phyloP scores from a whole-genome alignment of 2,329 filamentous ascomycete species.

The Diaporthe citrichinensis region DNA sequence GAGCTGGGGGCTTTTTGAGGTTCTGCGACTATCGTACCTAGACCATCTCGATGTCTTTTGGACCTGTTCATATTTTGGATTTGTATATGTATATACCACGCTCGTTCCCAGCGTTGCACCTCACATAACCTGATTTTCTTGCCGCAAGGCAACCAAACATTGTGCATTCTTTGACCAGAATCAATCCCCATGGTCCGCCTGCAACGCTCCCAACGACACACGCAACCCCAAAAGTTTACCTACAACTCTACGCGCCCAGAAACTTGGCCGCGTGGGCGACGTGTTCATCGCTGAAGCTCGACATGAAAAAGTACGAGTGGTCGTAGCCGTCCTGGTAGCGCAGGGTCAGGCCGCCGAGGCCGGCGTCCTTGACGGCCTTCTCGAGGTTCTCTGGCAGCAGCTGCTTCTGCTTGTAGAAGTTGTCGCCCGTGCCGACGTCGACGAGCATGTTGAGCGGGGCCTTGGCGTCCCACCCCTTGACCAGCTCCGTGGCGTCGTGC shows the following conservation, averaged over 20 bases:
- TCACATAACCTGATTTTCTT: slow-evolving; percentile 3
- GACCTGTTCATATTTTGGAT: slow-evolving; percentile 17
- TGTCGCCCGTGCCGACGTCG: slow-evolving; percentile 94
- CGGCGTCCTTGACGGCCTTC: slow-evolving; percentile 81
- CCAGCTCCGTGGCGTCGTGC: slow-evolving; percentile 92
- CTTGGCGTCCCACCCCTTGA: slow-evolving; percentile 78
- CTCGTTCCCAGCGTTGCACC: slow-evolving; percentile 31
- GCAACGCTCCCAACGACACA: background rate
- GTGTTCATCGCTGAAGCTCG: slow-evolving; percentile 90
- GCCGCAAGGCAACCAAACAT: background rate
- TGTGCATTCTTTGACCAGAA: background rate
- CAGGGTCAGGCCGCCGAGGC: slow-evolving; percentile 79
- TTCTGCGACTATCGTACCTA: slow-evolving; percentile 8
- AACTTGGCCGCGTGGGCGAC: slow-evolving; percentile 93
- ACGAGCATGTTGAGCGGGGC: slow-evolving; percentile 82
- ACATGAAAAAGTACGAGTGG: slow-evolving; percentile 98
- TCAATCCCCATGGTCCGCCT: background rate
- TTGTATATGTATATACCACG: slow-evolving; percentile 36
- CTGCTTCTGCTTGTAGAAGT: slow-evolving; percentile 96
- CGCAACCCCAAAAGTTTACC: background rate
- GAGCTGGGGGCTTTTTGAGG: background rate
- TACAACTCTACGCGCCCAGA: slow-evolving; percentile 59
- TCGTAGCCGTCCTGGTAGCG: slow-evolving; percentile 95
- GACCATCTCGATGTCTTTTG: slow-evolving; percentile 26
- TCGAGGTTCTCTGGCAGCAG: slow-evolving; percentile 94